A percentile compares a stretch with the other conserved stretches of the same genome.
Conservation (phyloP, 495 filamentous ascomycete genomes). For the Hypoxylon perforatum region DNA sequence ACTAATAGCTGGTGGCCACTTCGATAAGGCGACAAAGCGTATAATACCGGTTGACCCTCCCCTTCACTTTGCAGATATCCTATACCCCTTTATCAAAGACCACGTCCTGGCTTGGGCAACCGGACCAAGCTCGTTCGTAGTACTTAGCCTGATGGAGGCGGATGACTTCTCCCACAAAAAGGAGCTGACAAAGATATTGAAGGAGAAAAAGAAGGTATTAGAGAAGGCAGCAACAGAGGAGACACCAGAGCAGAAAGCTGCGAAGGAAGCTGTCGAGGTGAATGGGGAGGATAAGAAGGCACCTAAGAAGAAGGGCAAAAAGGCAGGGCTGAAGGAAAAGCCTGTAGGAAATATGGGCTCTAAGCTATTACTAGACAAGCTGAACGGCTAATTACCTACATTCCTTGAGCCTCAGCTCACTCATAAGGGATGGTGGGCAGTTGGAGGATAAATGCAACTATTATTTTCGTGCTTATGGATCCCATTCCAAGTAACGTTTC, state of each 20-base stretch:
- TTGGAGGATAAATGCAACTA: constrained; percentile 9
- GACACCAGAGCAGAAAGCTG: constrained; percentile 51
- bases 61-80: constrained; percentile 79
- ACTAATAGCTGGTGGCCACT: constrained; percentile 86
- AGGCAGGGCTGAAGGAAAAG: constrained; percentile 41
- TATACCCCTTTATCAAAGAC: constrained; percentile 81
- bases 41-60: constrained; percentile 76
- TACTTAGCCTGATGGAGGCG: constrained; percentile 82
- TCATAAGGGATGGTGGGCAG: constrained; percentile 6
- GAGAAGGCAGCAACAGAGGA: constrained; percentile 61
- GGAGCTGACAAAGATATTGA: constrained; percentile 72
- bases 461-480: constrained; percentile 1
- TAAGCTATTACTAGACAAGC: constrained; percentile 64
- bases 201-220: constrained; percentile 64
- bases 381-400: constrained; percentile 35
- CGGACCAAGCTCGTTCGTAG: constrained; percentile 81
- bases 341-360: constrained; percentile 65
- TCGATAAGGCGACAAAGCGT: constrained; percentile 74
- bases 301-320: constrained; percentile 57
- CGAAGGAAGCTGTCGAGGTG: constrained; percentile 45
- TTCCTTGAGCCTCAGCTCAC: not conserved
- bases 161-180: constrained; percentile 75
- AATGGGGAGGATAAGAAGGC: constrained; percentile 45
- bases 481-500: not conserved
- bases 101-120: constrained; percentile 87